Percentiles rank a stretch among this genome's conserved stretches.
Conservation (phyloP, 2,329 filamentous ascomycete species). For the Fusarium sulawesiense region DNA sequence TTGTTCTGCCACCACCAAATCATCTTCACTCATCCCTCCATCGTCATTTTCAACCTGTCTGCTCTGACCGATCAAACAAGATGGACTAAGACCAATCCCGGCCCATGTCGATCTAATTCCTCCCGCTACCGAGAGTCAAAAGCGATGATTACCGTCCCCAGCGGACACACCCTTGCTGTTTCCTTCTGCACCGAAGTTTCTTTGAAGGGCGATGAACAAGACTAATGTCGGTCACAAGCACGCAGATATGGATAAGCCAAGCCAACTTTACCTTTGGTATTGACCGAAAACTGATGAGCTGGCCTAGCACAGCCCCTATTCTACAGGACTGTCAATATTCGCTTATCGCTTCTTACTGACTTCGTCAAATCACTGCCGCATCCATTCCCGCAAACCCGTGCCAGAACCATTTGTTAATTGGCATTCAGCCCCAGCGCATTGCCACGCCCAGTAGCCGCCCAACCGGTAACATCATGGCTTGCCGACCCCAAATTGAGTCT, state of each 20-base stretch:
- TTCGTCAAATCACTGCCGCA: slow-evolving; percentile 31
- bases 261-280: slow-evolving; percentile 29
- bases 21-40: background rate
- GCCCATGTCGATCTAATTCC: slow-evolving; percentile 24
- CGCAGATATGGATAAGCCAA: slow-evolving; percentile 13
- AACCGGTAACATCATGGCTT: slow-evolving; percentile 17
- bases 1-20: slow-evolving; percentile 12
- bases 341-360: slow-evolving; percentile 20
- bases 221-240: slow-evolving; percentile 19
- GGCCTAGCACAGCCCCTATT: slow-evolving; percentile 36
- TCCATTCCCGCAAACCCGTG: slow-evolving; percentile 39
- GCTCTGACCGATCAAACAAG: slow-evolving; percentile 14
- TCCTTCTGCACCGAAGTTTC: slow-evolving; percentile 5
- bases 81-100: slow-evolving; percentile 15
- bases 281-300: slow-evolving; percentile 37
- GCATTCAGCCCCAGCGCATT: slow-evolving; percentile 43
- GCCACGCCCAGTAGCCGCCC: slow-evolving; percentile 27
- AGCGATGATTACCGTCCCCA: slow-evolving; percentile 1
- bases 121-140: slow-evolving; percentile 35
- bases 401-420: slow-evolving; percentile 27
- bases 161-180: background rate
- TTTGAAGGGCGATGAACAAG: background rate
- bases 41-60: slow-evolving; percentile 14
- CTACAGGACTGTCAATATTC: slow-evolving; percentile 7
- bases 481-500: background rate